phyloP scores from a whole-genome alignment of 352 stramenopile genomes.

The Phytopythium boreale region DNA sequence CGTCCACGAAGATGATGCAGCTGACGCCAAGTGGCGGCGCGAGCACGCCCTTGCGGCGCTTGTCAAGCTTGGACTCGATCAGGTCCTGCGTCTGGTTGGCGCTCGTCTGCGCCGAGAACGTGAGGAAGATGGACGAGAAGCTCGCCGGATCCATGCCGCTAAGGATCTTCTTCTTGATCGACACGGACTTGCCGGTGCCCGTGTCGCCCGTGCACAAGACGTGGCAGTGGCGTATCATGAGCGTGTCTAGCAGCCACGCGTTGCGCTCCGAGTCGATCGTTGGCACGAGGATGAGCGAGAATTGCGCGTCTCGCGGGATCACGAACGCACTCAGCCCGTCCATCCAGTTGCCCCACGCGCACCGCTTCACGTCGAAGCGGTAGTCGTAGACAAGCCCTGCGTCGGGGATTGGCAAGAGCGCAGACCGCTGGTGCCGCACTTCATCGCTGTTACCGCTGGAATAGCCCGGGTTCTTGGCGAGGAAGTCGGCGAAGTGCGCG shows the following conservation, averaged over 20 bases:
- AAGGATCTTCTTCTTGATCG: conserved; percentile 92
- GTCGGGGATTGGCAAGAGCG: conserved; percentile 48
- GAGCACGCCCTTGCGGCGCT: conserved; percentile 91
- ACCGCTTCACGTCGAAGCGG: conserved; percentile 82
- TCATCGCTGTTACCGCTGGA: conserved; percentile 15
- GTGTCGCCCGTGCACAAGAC: conserved; percentile 91
- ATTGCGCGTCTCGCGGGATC: conserved; percentile 73
- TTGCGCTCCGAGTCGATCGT: conserved; percentile 93
- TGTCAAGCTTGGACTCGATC: conserved; percentile 93
- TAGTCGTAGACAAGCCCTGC: conserved; percentile 90
- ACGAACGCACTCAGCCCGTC: conserved; percentile 40
- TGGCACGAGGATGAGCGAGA: conserved; percentile 90
- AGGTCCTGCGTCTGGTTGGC: conserved; percentile 94
- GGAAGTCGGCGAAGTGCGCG: conserved; percentile 78
- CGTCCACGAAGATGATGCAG: conserved; percentile 93
- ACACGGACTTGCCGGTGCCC: conserved; percentile 93
- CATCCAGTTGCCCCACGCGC: conserved; percentile 83
- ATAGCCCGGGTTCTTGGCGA: conserved; percentile 83
- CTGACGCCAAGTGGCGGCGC: conserved; percentile 88
- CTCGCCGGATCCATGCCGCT: conserved; percentile 50
- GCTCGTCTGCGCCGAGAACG: conserved; percentile 92
- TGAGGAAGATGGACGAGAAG: conserved; percentile 90
- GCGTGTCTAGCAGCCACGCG: conserved; percentile 88
- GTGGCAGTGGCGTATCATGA: conserved; percentile 88
- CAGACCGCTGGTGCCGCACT: conserved; percentile 13